Evolutionary conservation across 2,329 filamentous ascomycete genomes (phyloP), one percentile per base, ranked within the genome.

Genomic region (Epichloe coenophiala): DNA sequence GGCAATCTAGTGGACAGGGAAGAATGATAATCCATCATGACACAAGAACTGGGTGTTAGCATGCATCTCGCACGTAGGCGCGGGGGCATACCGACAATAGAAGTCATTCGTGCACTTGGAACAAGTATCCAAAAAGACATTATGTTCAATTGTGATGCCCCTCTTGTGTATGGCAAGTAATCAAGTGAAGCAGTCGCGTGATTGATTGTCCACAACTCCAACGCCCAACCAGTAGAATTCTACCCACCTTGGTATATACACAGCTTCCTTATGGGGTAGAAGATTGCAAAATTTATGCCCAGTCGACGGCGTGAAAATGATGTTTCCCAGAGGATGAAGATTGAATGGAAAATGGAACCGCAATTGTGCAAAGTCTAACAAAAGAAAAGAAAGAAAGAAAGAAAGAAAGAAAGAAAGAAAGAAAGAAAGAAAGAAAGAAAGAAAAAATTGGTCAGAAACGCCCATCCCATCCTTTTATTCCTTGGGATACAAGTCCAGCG

Each of bases 401-500:
- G 7, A 23, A 7, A 4, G 1, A 2, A 23, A 23, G 6, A 6
- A 31, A n/a, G n/a, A n/a, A n/a, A n/a, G n/a, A n/a, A n/a, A n/a
- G n/a, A n/a, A n/a, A n/a, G n/a, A 23, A 2, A 2, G 7, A 23
- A 7, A 4, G 1, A 2, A 23, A 23, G 6, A 6, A 19, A 13
- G 5, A 7, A 19, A 9, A 1, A 12, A 1, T 0, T 19, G 35
- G 17, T 12, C 9, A 12, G 11, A 33, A 31, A 39, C 2, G 43
- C 17, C 7, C 13, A 31, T n/a, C n/a, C n/a, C n/a, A n/a, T 33
- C 9, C 41, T 4, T 13, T 45, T 62, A 68, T 54, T 68, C 65
- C 55, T 68, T 68, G 19, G 65, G 65, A 33, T 57, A 63, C 19
- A 68, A 45, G 40, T 65, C 63, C 2, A 55, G 45, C 0, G 60